Evolutionary conservation across 176 grass and related monocot genomes (phyloP).

Genomic region (Oryza punctata): DNA sequence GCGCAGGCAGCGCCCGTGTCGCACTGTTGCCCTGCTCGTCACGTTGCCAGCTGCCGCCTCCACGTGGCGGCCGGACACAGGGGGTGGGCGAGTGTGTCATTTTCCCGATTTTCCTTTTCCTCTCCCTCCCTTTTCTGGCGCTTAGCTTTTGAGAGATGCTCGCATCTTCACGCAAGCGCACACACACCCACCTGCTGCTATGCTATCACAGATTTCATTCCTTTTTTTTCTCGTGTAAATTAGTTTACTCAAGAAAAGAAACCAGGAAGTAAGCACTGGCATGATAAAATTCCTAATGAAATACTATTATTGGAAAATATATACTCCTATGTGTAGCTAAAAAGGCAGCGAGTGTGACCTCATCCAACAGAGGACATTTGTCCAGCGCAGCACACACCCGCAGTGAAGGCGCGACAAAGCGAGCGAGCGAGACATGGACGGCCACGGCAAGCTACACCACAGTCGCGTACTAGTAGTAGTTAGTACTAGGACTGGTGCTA

Average conservation of each 20-base stretch:
- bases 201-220: background rate
- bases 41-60: background rate
- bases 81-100: constrained; percentile 9
- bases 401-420: background rate
- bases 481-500: background rate
- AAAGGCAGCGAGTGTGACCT: background rate
- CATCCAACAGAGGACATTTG: background rate
- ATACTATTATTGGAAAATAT: background rate
- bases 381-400: background rate
- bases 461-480: background rate
- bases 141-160: background rate
- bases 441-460: background rate
- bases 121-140: background rate
- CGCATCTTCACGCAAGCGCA: constrained; percentile 4
- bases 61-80: background rate
- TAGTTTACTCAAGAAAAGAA: background rate
- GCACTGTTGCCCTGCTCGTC: constrained; percentile 12
- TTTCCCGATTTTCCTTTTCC: constrained; percentile 30
- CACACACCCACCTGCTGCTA: background rate
- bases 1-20: background rate
- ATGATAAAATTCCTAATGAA: background rate
- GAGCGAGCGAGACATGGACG: background rate
- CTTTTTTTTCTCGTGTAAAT: background rate
- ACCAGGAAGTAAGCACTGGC: too few species aligned
- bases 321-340: background rate